Base-by-base conservation (phyloP, 2,329 filamentous ascomycete species). In the Aspergillus candidus region DNA sequence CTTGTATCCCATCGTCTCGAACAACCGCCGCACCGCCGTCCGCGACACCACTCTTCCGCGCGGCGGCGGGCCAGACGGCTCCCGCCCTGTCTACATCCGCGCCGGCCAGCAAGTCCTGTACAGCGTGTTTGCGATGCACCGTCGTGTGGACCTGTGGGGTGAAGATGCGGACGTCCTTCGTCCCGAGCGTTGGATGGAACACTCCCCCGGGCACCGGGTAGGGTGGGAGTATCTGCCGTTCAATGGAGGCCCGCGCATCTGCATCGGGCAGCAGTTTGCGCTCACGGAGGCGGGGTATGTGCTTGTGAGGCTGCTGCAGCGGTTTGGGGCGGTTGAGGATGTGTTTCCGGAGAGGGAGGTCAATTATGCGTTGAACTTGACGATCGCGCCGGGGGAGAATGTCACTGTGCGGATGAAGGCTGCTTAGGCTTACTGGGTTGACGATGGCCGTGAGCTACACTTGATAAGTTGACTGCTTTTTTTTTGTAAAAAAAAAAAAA, bases 171-270 rank as follows among this genome's bases (percentile, higher is more conserved):
- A 71, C 0, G 58, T 71, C 30, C 88, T 81, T 66, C 73, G 72
- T 47, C 85, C 85, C 1, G 83, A 87, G 38, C 73, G 84, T 45
- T 89, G 84, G 84, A 68, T 79, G 76, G 76, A 80, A 58, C 82
- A 82, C 1, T 77, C 65, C 27, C 71, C 70, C 22, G 3, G 22
- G 8, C 22, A 27, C 22, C 22, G 75, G 57, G 49, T 48, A 6
- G 78, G 79, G 0, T 86, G 83, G 79, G 76, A 82, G 50, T 88
- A 85, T 60, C 75, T 73, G 31, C 72, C 72, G 0, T 74, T 74
- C 47, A 72, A 72, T 35, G 70, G 70, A 7, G 72, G 71, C 0
- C 71, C 72, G 1, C 58, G 72, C 17, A 71, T 73, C 35, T 78
- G 75, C 46, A 70, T 77, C n/a, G 75, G 75, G 1, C 75, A 77